phyloP scores from a whole-genome alignment of 2,329 filamentous ascomycete species.

The Aspergillus japonicus region DNA sequence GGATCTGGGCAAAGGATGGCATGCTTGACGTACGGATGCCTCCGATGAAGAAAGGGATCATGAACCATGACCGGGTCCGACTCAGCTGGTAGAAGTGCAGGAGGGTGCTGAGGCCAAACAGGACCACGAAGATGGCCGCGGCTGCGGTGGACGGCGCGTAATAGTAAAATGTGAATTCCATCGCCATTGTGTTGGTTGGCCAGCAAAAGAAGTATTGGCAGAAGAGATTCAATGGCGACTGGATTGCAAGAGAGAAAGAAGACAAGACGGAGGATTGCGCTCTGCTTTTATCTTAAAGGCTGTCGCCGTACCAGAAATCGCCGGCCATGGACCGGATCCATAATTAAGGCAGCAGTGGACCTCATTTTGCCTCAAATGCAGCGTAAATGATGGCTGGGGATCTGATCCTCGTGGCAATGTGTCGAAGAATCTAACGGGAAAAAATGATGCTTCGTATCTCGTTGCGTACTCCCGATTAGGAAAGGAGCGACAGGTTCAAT shows the following conservation, averaged over 20 bases:
- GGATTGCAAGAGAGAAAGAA: not conserved
- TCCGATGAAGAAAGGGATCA: constrained; percentile 34
- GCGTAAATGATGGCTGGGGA: not conserved
- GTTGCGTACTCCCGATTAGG: not conserved
- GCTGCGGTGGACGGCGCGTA: constrained; percentile 25
- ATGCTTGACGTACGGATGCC: constrained; percentile 31
- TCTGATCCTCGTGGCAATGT: not conserved
- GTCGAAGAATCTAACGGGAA: not conserved
- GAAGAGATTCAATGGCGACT: not conserved
- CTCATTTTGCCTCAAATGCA: not conserved
- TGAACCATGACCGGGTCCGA: constrained; percentile 28
- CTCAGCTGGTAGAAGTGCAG: constrained; percentile 27
- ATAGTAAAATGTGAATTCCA: constrained; percentile 24
- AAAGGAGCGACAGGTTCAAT: not conserved
- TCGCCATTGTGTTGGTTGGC: not conserved
- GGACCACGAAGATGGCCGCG: constrained; percentile 23
- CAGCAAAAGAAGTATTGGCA: not conserved
- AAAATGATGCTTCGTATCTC: not conserved
- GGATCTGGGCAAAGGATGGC: not conserved
- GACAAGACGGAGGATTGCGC: not conserved
- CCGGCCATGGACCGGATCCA: not conserved
- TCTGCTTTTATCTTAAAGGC: not conserved
- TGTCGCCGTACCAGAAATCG: no score
- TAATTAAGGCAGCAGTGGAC: not conserved
- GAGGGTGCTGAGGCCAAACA: constrained; percentile 24